A percentile compares a stretch with the other conserved stretches of the same genome.
These are phyloP conservation scores for Thalassiosira profunda DNA, from an alignment of 108 stramenopile genomes.

Conservation along the genomic window DNA sequence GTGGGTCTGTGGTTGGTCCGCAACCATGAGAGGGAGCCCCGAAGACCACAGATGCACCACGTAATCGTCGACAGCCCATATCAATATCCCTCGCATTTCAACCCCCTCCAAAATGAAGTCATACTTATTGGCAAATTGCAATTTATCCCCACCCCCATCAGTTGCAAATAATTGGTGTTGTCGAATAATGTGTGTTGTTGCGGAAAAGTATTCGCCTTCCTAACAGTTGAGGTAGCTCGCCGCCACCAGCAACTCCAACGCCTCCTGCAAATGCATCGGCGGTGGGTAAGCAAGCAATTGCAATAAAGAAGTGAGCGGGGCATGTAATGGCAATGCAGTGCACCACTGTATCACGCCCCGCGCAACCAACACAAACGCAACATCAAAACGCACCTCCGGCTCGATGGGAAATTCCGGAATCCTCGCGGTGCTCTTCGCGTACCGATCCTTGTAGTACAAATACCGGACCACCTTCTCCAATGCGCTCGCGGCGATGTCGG, in stretches of 20 bases:
- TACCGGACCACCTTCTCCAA: conserved; percentile 86
- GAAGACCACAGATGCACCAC: too few relatives aligned
- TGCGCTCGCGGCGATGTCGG: conserved; percentile 72
- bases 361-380: neutral
- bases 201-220: neutral
- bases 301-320: neutral
- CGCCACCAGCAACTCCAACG: conserved; percentile 86
- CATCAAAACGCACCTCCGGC: conserved; percentile 61
- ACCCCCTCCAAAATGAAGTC: too few relatives aligned
- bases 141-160: too few relatives aligned
- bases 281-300: neutral
- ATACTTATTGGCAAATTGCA: too few relatives aligned
- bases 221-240: conserved; percentile 87
- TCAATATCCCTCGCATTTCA: too few relatives aligned
- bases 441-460: conserved; percentile 80
- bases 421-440: conserved; percentile 59
- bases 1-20: too few relatives aligned
- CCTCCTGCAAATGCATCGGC: conserved; percentile 12
- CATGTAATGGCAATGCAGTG: neutral
- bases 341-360: neutral
- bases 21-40: too few relatives aligned
- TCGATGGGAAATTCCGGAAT: conserved; percentile 89
- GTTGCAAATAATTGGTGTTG: too few relatives aligned
- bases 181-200: too few relatives aligned
- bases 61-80: too few relatives aligned